These are phyloP conservation scores for Volvox reticuliferus DNA, from an alignment of 139 green algal genomes.

Conservation along the genomic window DNA sequence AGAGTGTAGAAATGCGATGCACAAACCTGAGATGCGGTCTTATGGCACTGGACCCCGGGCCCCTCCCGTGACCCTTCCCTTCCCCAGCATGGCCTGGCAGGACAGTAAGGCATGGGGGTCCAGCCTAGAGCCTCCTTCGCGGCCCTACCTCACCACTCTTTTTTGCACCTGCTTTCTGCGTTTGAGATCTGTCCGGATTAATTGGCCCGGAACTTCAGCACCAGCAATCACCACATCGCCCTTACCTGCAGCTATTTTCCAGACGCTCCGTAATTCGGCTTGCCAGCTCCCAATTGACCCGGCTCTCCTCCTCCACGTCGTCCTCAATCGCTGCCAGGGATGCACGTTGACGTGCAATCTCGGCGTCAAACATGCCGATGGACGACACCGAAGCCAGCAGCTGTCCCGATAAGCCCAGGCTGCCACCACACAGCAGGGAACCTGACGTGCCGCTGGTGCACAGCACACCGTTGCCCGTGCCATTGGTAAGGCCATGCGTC, in stretches of 20 bases:
- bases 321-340: slow-evolving; percentile 31
- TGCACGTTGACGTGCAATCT: slow-evolving; percentile 37
- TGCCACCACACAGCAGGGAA: background rate
- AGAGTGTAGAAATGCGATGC: too few species aligned
- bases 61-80: too few species aligned
- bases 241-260: slow-evolving; percentile 49
- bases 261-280: slow-evolving; percentile 31
- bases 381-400: slow-evolving; percentile 25
- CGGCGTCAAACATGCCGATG: slow-evolving; percentile 21
- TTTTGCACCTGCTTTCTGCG: too few species aligned
- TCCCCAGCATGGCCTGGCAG: too few species aligned
- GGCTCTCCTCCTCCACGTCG: slow-evolving; percentile 50
- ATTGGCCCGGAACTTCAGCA: too few species aligned
- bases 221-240: too few species aligned
- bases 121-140: too few species aligned
- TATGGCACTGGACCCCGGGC: too few species aligned
- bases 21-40: too few species aligned
- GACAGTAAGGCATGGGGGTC: too few species aligned
- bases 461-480: background rate
- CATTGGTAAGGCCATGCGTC: background rate
- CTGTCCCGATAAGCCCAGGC: background rate
- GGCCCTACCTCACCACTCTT: too few species aligned
- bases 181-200: too few species aligned
- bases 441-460: background rate
- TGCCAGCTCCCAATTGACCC: slow-evolving; percentile 49